Base-by-base conservation (phyloP, 2,329 filamentous ascomycete species). In the Anisogramma anomala region DNA sequence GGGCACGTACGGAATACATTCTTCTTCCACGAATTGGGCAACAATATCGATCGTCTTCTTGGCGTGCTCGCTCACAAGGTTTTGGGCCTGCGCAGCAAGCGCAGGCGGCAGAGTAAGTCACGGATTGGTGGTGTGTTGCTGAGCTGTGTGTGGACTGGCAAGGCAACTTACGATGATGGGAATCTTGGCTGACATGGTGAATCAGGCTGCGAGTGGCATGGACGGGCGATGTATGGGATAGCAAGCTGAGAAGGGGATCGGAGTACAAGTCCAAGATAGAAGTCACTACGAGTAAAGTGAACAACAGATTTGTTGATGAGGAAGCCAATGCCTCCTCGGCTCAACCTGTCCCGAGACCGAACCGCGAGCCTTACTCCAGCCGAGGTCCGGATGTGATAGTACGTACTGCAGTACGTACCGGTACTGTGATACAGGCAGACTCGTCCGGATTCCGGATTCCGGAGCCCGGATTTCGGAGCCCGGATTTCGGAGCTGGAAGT, bases 21-120 rank as follows among this genome's bases (percentile, higher is more conserved):
- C 88, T 64, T 94, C 88, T 59, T 96, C 84, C 53, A 98, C 91
- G 55, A 98, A 98, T 63, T 87, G 86, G 68, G 89, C 85, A 52
- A 98, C 84, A 50, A 86, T 59, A 57, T 95, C 88, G 51, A 95
- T 68, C 22, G 82, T 84, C 70, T 83, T 79, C 66, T 82, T 84
- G 39, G 88, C 88, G 55, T 77, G 72, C 46, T 93, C 86, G 65
- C 85, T 93, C 51, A 95, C 84, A 60, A 71, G 69, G 53, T 70
- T 55, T 41, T 60, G 56, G 42, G 66, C 68, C 69, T 73, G 43
- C 13, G 38, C 15, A 14, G 10, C 3, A 8, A 32, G 26, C 22
- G 22, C 10, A 33, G 41, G 35, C 17, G 46, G 52, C 26, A 13
- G 3, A 9, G 27, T 46, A 34, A 46, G 45, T 22, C 11, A 43